Evolutionary conservation across 768 basidiomycete species (phyloP).

Genomic region (Gelatoporia subvermispora): DNA sequence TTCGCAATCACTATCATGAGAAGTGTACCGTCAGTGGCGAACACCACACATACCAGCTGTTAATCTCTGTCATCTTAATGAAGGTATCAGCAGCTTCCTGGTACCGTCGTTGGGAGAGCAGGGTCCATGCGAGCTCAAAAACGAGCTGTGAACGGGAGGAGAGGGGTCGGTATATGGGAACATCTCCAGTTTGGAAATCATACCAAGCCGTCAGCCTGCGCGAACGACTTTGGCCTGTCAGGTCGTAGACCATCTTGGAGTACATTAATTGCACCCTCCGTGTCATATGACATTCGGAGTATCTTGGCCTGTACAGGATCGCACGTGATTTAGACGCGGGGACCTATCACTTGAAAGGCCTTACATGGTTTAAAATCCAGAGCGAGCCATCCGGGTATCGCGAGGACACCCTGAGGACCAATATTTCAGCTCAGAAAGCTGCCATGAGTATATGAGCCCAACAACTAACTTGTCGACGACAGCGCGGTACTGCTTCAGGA

Average conservation of each 20-base stretch:
- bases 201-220: slow-evolving; percentile 71
- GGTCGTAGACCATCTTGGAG: slow-evolving; percentile 54
- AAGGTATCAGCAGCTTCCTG: slow-evolving; percentile 66
- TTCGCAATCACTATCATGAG: background rate
- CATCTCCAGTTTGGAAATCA: no score
- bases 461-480: slow-evolving; percentile 57
- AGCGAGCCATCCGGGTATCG: slow-evolving; percentile 64
- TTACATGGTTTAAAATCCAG: slow-evolving; percentile 70
- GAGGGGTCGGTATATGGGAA: no score
- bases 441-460: background rate
- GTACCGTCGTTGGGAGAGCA: slow-evolving; percentile 60
- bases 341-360: slow-evolving; percentile 5
- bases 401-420: slow-evolving; percentile 38
- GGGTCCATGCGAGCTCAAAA: slow-evolving; percentile 77
- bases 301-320: slow-evolving; percentile 56
- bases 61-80: slow-evolving; percentile 57
- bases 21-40: background rate
- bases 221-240: slow-evolving; percentile 51
- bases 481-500: slow-evolving; percentile 55
- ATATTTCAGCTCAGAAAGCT: background rate
- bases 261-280: slow-evolving; percentile 59
- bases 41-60: slow-evolving; percentile 51
- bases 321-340: background rate
- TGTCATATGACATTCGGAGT: slow-evolving; percentile 62
- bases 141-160: slow-evolving; percentile 43